Conservation (phyloP, 805 yeast species). For the Saccharomycopsis fibuligera region DNA sequence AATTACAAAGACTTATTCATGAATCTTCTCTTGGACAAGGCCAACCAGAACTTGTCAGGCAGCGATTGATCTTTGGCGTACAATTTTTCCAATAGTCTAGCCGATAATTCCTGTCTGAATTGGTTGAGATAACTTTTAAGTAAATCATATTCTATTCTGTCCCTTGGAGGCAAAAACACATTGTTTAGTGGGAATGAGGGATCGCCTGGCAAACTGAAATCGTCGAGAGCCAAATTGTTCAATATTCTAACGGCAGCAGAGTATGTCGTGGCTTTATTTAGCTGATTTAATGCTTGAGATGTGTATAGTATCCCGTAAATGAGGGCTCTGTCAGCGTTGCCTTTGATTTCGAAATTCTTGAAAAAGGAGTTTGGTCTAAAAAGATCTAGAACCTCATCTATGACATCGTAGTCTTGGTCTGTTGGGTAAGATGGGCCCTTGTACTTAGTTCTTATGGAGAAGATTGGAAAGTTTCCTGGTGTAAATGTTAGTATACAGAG, state of each 20-base stretch:
- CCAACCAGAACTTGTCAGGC: constrained; percentile 94
- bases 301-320: constrained; percentile 90
- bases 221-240: constrained; percentile 80
- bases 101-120: constrained; percentile 89
- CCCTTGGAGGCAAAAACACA: constrained; percentile 63
- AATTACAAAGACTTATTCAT: constrained; percentile 78
- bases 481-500: too few species aligned
- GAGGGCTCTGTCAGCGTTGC: constrained; percentile 85
- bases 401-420: constrained; percentile 74
- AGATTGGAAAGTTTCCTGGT: constrained; percentile 63
- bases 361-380: constrained; percentile 95
- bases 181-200: constrained; percentile 89
- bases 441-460: constrained; percentile 77
- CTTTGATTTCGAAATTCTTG: constrained; percentile 94
- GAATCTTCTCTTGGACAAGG: constrained; percentile 89
- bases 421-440: constrained; percentile 90
- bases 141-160: constrained; percentile 69
- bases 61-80: constrained; percentile 49
- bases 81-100: constrained; percentile 68
- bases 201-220: constrained; percentile 91
- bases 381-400: constrained; percentile 85
- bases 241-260: constrained; percentile 62
- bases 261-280: constrained; percentile 42
- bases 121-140: constrained; percentile 80
- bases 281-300: constrained; percentile 71